Percentiles rank a stretch among this genome's conserved stretches.
Evolutionary conservation across 495 filamentous ascomycete genomes (phyloP).

Genomic region (Penicillium soppii): DNA sequence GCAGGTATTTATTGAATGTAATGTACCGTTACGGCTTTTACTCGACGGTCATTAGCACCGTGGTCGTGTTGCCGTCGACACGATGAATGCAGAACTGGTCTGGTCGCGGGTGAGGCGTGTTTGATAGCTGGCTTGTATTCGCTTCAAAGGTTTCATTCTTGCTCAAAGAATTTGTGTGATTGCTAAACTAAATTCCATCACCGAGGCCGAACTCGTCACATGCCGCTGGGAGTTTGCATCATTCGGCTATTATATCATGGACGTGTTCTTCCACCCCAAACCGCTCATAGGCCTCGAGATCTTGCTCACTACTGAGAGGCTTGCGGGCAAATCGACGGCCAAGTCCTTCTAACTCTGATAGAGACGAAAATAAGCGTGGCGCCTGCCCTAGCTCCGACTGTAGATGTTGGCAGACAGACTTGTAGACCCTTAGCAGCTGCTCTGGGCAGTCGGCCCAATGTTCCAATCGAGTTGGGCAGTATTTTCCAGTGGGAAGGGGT

Average conservation of each 20-base stretch:
- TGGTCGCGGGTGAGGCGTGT: slow-evolving; percentile 2
- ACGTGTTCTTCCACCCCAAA: slow-evolving; percentile 27
- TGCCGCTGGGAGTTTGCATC: slow-evolving; percentile 27
- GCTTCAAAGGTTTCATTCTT: not conserved
- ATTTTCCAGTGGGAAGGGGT: slow-evolving; percentile 28
- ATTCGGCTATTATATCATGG: slow-evolving; percentile 18
- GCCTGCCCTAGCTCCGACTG: slow-evolving; percentile 15
- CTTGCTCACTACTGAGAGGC: slow-evolving; percentile 31
- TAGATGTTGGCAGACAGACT: slow-evolving; percentile 21
- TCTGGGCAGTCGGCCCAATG: slow-evolving; percentile 29
- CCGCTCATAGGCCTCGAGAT: slow-evolving; percentile 32
- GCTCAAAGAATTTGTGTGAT: slow-evolving; percentile 21
- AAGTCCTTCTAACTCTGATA: slow-evolving; percentile 20
- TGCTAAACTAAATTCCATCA: slow-evolving; percentile 24
- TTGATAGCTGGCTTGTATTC: slow-evolving; percentile 3
- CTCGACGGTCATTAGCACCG: slow-evolving; percentile 27
- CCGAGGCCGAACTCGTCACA: slow-evolving; percentile 25
- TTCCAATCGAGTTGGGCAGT: slow-evolving; percentile 25
- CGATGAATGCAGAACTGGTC: slow-evolving; percentile 27
- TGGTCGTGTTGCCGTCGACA: slow-evolving; percentile 20
- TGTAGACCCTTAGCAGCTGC: slow-evolving; percentile 28
- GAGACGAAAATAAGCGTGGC: slow-evolving; percentile 19
- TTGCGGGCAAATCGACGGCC: slow-evolving; percentile 10
- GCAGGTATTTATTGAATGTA: not conserved
- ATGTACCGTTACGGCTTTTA: slow-evolving; percentile 29